Conservation (phyloP, 805 yeast species). For the Suhomyces xylopsoci region DNA sequence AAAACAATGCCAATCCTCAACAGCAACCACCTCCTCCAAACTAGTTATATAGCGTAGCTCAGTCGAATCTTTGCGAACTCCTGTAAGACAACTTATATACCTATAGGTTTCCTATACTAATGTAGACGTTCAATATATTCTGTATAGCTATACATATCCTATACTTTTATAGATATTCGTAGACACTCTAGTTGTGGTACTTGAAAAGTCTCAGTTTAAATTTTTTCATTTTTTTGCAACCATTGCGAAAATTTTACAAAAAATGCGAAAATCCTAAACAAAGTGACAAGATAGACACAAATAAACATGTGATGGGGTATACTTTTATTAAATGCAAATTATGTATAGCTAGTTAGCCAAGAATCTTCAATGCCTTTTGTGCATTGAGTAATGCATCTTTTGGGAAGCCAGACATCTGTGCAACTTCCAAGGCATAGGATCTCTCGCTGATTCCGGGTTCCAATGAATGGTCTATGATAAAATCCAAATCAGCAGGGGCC, state of each 20-base stretch:
- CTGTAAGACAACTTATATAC: not conserved
- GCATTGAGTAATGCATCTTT: constrained; percentile 54
- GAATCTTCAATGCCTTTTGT: constrained; percentile 21
- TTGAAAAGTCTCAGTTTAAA: too few species aligned
- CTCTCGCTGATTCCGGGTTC: constrained; percentile 65
- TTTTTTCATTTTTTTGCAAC: not conserved
- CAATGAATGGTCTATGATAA: constrained; percentile 54
- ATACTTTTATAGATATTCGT: too few species aligned
- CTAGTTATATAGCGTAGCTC: not conserved
- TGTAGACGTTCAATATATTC: too few species aligned
- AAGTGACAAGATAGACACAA: not conserved
- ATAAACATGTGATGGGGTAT: not conserved
- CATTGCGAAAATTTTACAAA: not conserved
- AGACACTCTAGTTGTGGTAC: too few species aligned
- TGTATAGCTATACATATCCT: too few species aligned
- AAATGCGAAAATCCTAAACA: not conserved
- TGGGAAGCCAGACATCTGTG: constrained; percentile 79
- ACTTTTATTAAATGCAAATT: not conserved
- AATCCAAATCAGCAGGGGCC: constrained; percentile 14
- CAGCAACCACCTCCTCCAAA: constrained; percentile 8
- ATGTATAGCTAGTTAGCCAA: not conserved
- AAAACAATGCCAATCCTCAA: constrained; percentile 7
- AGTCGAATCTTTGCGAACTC: not conserved
- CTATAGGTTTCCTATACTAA: not conserved
- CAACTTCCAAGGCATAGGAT: constrained; percentile 77